Conservation (phyloP, 2,329 filamentous ascomycete genomes). For the Monosporascus sp. region DNA sequence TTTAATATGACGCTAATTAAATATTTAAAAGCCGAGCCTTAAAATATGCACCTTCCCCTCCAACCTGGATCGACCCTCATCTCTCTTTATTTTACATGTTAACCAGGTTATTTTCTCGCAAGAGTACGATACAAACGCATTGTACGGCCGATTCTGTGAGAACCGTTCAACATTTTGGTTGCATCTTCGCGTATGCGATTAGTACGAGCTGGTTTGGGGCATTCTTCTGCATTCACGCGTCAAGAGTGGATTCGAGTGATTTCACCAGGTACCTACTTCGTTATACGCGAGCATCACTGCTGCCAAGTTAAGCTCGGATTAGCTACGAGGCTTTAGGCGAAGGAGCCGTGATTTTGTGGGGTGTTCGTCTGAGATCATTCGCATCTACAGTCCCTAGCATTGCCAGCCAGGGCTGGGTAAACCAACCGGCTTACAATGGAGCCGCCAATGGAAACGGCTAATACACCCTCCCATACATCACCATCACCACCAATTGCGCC, state of each 20-base stretch:
- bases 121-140: too few species aligned
- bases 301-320: background rate
- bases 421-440: background rate
- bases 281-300: too few species aligned
- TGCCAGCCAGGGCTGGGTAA: background rate
- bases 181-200: too few species aligned
- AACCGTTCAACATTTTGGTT: too few species aligned
- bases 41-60: constrained; percentile 9
- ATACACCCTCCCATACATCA: background rate
- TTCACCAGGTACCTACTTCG: too few species aligned
- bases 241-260: too few species aligned
- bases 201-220: too few species aligned
- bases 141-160: too few species aligned
- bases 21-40: constrained; percentile 13
- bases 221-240: too few species aligned
- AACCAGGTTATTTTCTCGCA: background rate
- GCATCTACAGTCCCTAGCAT: background rate
- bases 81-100: constrained; percentile 1
- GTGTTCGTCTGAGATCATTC: background rate
- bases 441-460: background rate
- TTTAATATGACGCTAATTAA: constrained; percentile 16
- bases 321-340: background rate
- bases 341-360: background rate
- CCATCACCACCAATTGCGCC: background rate
- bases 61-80: constrained; percentile 6